Evolutionary conservation across 768 basidiomycete genomes (phyloP).

Genomic region (Mycena maculata): DNA sequence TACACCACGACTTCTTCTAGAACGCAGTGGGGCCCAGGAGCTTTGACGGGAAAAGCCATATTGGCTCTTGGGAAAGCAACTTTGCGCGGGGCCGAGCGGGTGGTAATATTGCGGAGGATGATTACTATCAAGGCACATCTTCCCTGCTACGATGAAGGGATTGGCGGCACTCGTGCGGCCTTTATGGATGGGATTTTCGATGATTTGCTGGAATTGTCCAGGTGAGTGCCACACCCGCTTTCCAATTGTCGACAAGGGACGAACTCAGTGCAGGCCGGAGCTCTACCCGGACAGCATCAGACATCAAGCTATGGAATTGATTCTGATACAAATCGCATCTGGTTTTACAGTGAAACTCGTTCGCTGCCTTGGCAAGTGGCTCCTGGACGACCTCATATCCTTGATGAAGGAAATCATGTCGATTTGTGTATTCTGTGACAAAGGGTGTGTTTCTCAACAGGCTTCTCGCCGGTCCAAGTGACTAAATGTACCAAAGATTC

Average conservation of each 20-base stretch:
- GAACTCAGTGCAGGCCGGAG: constrained; percentile 22
- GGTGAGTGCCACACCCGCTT: constrained; percentile 29
- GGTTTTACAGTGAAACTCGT: constrained; percentile 23
- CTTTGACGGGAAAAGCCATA: constrained; percentile 42
- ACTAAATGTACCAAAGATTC: neutral
- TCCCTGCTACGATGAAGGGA: constrained; percentile 29
- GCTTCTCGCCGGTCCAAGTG: neutral
- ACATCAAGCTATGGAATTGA: constrained; percentile 34
- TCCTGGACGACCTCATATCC: constrained; percentile 23
- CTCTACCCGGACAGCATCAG: constrained; percentile 35
- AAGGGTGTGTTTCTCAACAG: constrained; percentile 8
- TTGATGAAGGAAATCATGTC: constrained; percentile 18
- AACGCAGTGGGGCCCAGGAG: constrained; percentile 38
- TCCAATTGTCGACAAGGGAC: neutral
- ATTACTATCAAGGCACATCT: constrained; percentile 33
- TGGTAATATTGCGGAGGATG: constrained; percentile 39
- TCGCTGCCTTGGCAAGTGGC: constrained; percentile 19
- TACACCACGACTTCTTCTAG: constrained; percentile 26
- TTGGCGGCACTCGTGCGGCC: constrained; percentile 9
- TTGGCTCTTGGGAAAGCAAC: constrained; percentile 42
- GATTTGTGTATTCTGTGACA: constrained; percentile 7
- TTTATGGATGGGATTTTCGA: constrained; percentile 38
- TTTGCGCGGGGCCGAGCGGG: constrained; percentile 40
- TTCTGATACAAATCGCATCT: constrained; percentile 35
- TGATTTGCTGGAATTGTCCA: constrained; percentile 43